phyloP scores from a whole-genome alignment of 331 rosid species.

The Acacia concinna region DNA sequence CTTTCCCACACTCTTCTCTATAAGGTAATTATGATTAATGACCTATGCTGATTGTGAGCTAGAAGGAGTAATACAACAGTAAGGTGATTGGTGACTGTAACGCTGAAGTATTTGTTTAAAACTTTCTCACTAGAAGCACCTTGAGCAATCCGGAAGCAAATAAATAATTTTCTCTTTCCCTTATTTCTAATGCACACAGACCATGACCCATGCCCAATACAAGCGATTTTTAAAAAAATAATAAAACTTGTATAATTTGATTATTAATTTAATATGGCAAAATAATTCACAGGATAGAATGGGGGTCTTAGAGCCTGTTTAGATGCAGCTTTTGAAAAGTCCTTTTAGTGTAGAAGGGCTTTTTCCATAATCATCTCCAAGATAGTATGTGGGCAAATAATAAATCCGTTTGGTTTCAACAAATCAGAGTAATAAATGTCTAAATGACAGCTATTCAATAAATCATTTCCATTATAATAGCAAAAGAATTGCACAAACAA shows the following conservation, averaged over 20 bases:
- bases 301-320: too few relatives aligned
- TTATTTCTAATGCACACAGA: background rate
- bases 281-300: background rate
- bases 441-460: background rate
- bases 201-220: background rate
- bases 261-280: background rate
- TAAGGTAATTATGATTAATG: background rate
- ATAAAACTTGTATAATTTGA: background rate
- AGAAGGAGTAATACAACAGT: background rate
- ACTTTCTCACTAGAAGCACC: background rate
- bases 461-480: conserved; percentile 8
- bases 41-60: background rate
- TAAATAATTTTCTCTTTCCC: background rate
- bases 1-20: background rate
- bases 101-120: background rate
- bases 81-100: conserved; percentile 3
- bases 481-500: conserved; percentile 7
- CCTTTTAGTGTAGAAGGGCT: too few relatives aligned
- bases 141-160: background rate
- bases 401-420: too few relatives aligned
- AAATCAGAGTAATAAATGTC: too few relatives aligned
- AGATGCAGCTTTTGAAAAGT: too few relatives aligned
- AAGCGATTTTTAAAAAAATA: background rate
- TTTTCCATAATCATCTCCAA: too few relatives aligned
- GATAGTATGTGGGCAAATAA: too few relatives aligned